These are phyloP conservation scores for Eremochloa ophiuroides DNA, from an alignment of 176 grass and related monocot genomes.

Conservation along the genomic window DNA sequence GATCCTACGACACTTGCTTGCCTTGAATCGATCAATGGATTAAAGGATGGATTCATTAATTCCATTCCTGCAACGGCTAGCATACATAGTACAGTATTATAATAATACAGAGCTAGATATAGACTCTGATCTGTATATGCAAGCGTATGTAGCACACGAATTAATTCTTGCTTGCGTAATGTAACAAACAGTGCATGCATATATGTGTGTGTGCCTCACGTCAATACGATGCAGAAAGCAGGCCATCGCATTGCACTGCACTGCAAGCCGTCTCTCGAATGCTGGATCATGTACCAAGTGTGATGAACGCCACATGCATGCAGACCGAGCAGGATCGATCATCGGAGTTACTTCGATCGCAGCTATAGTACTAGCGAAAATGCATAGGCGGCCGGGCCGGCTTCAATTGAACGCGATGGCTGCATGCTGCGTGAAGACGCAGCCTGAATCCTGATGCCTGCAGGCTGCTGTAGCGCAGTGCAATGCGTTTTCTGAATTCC, in stretches of 20 bases:
- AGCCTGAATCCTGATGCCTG: not conserved
- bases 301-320: not conserved
- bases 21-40: conserved; percentile 15
- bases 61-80: not conserved
- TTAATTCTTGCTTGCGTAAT: not conserved
- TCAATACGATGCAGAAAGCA: not conserved
- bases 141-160: not conserved
- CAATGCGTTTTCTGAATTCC: not conserved
- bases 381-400: not conserved
- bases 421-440: no score
- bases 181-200: not conserved
- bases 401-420: not conserved
- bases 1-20: not conserved
- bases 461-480: not conserved
- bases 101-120: not conserved
- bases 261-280: not conserved
- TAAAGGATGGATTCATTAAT: not conserved
- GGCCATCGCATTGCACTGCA: not conserved
- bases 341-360: conserved; percentile 29
- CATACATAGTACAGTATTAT: not conserved
- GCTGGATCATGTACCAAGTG: conserved; percentile 32
- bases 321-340: not conserved
- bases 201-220: conserved; percentile 13
- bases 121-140: not conserved
- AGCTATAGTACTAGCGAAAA: no score